phyloP scores from a whole-genome alignment of 495 filamentous ascomycete genomes.

The Hypoxylon crocopeplum region DNA sequence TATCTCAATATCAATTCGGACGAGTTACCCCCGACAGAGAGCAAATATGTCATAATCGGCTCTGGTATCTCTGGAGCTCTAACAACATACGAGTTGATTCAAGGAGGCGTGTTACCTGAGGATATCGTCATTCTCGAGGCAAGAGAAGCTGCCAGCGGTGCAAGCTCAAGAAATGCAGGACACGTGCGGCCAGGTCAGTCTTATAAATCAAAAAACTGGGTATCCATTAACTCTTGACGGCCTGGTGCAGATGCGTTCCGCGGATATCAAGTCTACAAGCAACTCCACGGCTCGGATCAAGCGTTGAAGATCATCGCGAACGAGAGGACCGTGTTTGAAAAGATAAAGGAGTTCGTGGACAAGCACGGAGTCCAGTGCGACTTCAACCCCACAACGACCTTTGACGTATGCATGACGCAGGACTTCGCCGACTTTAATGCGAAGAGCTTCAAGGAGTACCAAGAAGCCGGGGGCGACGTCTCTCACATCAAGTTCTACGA shows the following conservation, averaged over 20 bases:
- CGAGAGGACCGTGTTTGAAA: constrained; percentile 37
- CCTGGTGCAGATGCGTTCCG: constrained; percentile 36
- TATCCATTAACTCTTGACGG: neutral
- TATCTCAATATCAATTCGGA: constrained; percentile 35
- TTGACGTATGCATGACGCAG: constrained; percentile 41
- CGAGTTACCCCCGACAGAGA: constrained; percentile 11
- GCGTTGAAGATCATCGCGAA: constrained; percentile 42
- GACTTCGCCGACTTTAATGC: constrained; percentile 43
- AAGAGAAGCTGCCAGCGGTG: constrained; percentile 41
- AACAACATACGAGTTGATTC: constrained; percentile 37
- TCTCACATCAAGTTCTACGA: constrained; percentile 41
- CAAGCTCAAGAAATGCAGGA: constrained; percentile 42
- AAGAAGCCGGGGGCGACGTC: constrained; percentile 39
- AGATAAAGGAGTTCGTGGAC: constrained; percentile 32
- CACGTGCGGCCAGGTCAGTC: constrained; percentile 41
- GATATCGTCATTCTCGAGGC: constrained; percentile 42
- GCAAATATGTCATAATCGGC: constrained; percentile 38
- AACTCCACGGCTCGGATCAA: constrained; percentile 36
- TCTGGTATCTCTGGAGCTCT: constrained; percentile 42
- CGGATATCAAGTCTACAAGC: constrained; percentile 36
- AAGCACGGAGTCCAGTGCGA: constrained; percentile 37
- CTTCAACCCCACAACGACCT: constrained; percentile 41
- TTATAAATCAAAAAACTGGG: neutral
- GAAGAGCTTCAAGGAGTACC: constrained; percentile 31
- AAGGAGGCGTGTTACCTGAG: constrained; percentile 31